Evolutionary conservation across 106 monocot genomes (phyloP), one percentile per base, ranked within the genome.

Genomic region (Acanthochlamys bracteata): DNA sequence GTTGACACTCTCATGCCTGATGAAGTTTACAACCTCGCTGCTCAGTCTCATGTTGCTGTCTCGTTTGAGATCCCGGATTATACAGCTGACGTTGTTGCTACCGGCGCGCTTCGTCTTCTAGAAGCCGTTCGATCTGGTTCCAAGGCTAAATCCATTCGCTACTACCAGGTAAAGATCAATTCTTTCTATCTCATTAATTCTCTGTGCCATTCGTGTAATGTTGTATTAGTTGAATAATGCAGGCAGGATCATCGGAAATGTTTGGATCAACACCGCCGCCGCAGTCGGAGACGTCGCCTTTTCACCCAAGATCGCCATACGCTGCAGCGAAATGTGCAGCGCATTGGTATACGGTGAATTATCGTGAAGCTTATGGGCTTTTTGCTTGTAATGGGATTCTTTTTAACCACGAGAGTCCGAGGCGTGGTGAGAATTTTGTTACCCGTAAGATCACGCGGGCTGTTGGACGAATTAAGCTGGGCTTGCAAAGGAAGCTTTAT

Each of bases 31-130:
- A 95, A 95, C 74, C 82, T 95, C 57, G 95, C 95, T 66, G 95
- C 95, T 17, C 95, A 95, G 73, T 95, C 95, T 21, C 95, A 95
- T 73, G 95, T 95, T 39, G 95, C 95, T 21, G 84, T 95, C 52
- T 96, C 95, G 69, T 96, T 96, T 73, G 95, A 96, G 87, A 82
- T 96, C 69, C 95, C 95, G 7, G 95, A 96, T 68, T 96, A 88
- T 73, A 96, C 95, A 9, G 90, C 90, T 52, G 95, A 96, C 60
- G 95, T 96, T 52, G 90, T 90, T 40, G 95, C 82, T 73, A 90
- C 90, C 60, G 95, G 95, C 65, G 60, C 90, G 14, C 76, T 96
- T 41, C 90, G 95, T 65, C 95, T 96, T 57, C 95, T 96, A 42
- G 95, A 96, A 70, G 95, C 95, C 63, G 87, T 96, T 53, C 79